These are phyloP conservation scores for Hirsutella thompsonii DNA, from an alignment of 2,329 filamentous ascomycete genomes.

Conservation along the genomic window DNA sequence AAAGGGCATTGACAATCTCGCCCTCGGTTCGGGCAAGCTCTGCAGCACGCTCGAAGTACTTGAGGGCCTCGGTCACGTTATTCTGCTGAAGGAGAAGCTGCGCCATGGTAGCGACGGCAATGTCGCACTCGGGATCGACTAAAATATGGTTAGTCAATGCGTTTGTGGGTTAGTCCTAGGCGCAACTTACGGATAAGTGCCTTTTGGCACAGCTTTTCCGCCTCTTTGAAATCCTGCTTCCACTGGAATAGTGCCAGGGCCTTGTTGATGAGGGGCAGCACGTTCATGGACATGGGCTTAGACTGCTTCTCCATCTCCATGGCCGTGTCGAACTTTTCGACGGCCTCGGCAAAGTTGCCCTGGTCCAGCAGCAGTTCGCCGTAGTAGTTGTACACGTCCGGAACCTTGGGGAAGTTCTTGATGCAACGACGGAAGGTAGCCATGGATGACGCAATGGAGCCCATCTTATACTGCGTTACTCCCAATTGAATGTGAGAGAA, in stretches of 20 bases:
- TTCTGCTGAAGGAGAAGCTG: constrained; percentile 95
- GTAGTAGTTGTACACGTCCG: constrained; percentile 99
- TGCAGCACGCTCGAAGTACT: constrained; percentile 93
- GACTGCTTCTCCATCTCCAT: constrained; percentile 96
- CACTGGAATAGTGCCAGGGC: constrained; percentile 93
- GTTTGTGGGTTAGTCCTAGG: not conserved
- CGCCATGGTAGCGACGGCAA: constrained; percentile 96
- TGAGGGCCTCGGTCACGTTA: constrained; percentile 87
- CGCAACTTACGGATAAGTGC: constrained; percentile 75
- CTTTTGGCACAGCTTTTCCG: constrained; percentile 94
- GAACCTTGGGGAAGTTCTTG: constrained; percentile 95
- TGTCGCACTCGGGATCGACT: constrained; percentile 98
- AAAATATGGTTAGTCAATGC: constrained; percentile 19
- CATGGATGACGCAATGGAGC: constrained; percentile 94
- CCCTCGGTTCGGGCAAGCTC: constrained; percentile 89
- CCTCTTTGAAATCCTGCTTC: constrained; percentile 92
- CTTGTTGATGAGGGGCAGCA: constrained; percentile 96
- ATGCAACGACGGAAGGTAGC: constrained; percentile 94
- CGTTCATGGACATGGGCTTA: constrained; percentile 93
- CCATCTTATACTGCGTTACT: constrained; percentile 99
- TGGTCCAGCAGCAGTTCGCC: constrained; percentile 94
- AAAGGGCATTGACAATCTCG: constrained; percentile 91
- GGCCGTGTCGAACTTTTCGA: constrained; percentile 97
- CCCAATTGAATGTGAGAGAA: constrained; percentile 99
- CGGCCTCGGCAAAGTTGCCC: constrained; percentile 86